Base-by-base conservation (phyloP, 305 asterid species). In the Fraxinus paxiana region DNA sequence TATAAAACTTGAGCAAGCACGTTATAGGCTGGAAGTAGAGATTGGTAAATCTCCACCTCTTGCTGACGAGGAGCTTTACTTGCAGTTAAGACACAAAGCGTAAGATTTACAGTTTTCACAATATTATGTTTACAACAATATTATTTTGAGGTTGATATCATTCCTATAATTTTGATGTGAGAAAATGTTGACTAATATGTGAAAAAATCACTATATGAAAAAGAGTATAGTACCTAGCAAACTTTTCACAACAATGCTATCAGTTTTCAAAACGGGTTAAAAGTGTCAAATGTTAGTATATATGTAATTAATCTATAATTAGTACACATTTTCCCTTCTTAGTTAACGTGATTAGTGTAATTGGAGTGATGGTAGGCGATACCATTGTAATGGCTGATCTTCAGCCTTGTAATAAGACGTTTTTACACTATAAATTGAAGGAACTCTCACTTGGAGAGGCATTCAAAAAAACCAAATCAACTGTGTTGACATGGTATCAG, bases 41-140 rank as follows among this genome's bases (percentile, higher is more conserved):
- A 94, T 96, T 79, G 99, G 98, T 69, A 92, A 96, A 93, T 92
- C 98, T 82, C 98, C 98, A 76, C 97, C 97, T 76, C 95, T 96
- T 80, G 92, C 98, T 17, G 98, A 94, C 41, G 92, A 94, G 81
- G 97, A 89, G 84, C 91, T 94, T 79, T 94, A 89, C 88, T 26
- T 83, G 90, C 96, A 91, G 89, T 86, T 96, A 75, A 91, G 94
- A 46, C 91, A 91, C 69, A 96, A 86, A 91, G 97, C 95, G 99
- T 96, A 88, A 89, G 92, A 84, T 73, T 77, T 83, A 48, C 65
- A 1, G 63, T 65, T 18, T 61, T 4, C 10, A 6, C 9, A 28
- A 12, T 61, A 15, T 51, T 77, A 74, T 3, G 10, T 3, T 43
- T n/a, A 30, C 7, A 18, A 26, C 31, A 24, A 75, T 31, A 37